Evolutionary conservation across 2,329 filamentous ascomycete genomes (phyloP).

Genomic region (Fusarium oxysporum): DNA sequence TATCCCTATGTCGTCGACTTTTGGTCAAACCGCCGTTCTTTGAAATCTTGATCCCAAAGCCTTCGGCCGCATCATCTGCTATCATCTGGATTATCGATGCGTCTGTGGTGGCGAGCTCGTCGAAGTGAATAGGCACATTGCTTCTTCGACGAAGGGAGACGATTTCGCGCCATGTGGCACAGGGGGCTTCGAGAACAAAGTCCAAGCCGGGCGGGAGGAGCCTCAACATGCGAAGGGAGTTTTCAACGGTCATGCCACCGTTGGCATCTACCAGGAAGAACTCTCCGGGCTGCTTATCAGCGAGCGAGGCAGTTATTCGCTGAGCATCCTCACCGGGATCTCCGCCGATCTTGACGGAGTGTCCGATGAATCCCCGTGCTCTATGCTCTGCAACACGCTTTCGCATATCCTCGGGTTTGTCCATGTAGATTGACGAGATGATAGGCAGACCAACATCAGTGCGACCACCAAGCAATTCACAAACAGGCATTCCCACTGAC

Average conservation of each 20-base stretch:
- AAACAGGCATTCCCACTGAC: conserved; percentile 32
- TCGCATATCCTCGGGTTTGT: conserved; percentile 30
- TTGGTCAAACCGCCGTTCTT: conserved; percentile 36
- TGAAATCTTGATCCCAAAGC: conserved; percentile 36
- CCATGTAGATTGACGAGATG: conserved; percentile 36
- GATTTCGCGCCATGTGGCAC: conserved; percentile 29
- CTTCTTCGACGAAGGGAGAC: conserved; percentile 24
- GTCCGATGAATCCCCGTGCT: conserved; percentile 24
- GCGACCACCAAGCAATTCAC: conserved; percentile 34
- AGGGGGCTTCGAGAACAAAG: conserved; percentile 38
- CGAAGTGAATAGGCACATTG: conserved; percentile 30
- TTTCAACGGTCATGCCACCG: conserved; percentile 32
- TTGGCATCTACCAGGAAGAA: conserved; percentile 39
- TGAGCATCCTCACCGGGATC: conserved; percentile 21
- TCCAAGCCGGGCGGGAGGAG: conserved; percentile 32
- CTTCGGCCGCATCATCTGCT: conserved; percentile 32
- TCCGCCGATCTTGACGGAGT: conserved; percentile 34
- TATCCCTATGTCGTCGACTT: conserved; percentile 30
- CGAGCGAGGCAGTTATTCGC: conserved; percentile 29
- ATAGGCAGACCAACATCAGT: conserved; percentile 25
- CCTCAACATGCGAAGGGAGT: conserved; percentile 28
- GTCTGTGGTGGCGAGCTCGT: conserved; percentile 30
- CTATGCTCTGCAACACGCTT: conserved; percentile 18
- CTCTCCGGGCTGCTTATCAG: conserved; percentile 27
- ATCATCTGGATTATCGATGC: conserved; percentile 28